Percentiles rank a stretch among this genome's conserved stretches.
These are phyloP conservation scores for Stropharia rugosoannulata DNA, from an alignment of 768 basidiomycete species.

Conservation along the genomic window DNA sequence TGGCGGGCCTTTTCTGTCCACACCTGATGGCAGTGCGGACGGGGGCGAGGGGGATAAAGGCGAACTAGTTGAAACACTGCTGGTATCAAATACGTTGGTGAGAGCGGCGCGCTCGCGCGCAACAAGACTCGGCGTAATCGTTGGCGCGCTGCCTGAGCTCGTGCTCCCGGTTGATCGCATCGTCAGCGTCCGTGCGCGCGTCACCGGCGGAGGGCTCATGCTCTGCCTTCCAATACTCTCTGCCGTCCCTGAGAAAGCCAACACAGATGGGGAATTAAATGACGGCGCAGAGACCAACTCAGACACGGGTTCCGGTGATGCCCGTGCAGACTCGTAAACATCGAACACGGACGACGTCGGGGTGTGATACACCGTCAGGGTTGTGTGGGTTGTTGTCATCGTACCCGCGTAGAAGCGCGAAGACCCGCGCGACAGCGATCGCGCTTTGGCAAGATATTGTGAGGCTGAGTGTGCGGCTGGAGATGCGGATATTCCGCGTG, in stretches of 20 bases:
- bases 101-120: conserved; percentile 28
- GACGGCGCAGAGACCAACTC: not conserved
- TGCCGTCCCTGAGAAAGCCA: not conserved
- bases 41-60: not conserved
- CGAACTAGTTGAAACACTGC: not conserved
- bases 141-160: conserved; percentile 47
- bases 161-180: conserved; percentile 31
- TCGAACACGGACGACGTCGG: conserved; percentile 79
- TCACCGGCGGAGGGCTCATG: not conserved
- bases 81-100: not conserved
- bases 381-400: conserved; percentile 55
- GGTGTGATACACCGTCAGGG: conserved; percentile 69
- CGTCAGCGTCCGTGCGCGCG: conserved; percentile 24
- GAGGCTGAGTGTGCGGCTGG: not conserved
- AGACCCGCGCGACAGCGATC: conserved; percentile 44
- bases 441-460: conserved; percentile 28
- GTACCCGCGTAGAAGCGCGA: conserved; percentile 47
- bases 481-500: not conserved
- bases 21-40: not conserved
- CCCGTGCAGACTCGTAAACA: conserved; percentile 58
- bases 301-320: conserved; percentile 46
- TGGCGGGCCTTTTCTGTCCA: conserved; percentile 9
- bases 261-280: not conserved
- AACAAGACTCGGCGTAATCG: conserved; percentile 63
- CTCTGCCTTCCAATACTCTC: conserved; percentile 8